A percentile compares a stretch with the other conserved stretches of the same genome.
These are phyloP conservation scores for Cercospora beticola DNA, from an alignment of 2,329 filamentous ascomycete species.

Conservation along the genomic window DNA sequence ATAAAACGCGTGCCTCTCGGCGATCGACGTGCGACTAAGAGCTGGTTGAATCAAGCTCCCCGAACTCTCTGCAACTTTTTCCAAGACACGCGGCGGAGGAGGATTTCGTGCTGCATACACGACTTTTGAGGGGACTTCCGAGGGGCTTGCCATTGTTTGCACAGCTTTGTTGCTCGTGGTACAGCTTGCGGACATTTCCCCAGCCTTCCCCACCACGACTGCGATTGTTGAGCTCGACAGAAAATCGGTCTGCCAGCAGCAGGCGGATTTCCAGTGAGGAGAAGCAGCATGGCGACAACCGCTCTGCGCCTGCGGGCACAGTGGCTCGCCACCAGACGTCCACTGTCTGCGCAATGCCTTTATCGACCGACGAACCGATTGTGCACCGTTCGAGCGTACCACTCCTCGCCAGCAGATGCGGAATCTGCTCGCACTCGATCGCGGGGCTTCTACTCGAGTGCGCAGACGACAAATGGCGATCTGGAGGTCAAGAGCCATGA, in stretches of 20 bases:
- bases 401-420: constrained; percentile 13
- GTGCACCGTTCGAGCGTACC: constrained; percentile 11
- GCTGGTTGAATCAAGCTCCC: neutral
- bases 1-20: constrained; percentile 1
- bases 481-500: constrained; percentile 27
- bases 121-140: neutral
- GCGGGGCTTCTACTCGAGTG: constrained; percentile 35
- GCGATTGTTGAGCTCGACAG: neutral
- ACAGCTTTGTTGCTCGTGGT: neutral
- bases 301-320: constrained; percentile 37
- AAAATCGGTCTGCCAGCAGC: neutral
- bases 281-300: constrained; percentile 28
- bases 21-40: constrained; percentile 4
- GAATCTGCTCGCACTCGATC: constrained; percentile 14
- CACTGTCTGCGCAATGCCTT: constrained; percentile 34
- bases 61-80: constrained; percentile 11
- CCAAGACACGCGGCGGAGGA: constrained; percentile 2
- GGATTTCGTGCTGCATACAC: constrained; percentile 1
- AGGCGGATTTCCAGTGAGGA: neutral
- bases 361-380: constrained; percentile 16
- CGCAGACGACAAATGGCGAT: constrained; percentile 26
- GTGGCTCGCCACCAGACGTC: constrained; percentile 36
- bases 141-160: constrained; percentile 4
- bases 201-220: neutral
- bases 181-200: neutral